Conservation (phyloP, 75 land plant genomes). For the Selaginella moellendorffii region DNA sequence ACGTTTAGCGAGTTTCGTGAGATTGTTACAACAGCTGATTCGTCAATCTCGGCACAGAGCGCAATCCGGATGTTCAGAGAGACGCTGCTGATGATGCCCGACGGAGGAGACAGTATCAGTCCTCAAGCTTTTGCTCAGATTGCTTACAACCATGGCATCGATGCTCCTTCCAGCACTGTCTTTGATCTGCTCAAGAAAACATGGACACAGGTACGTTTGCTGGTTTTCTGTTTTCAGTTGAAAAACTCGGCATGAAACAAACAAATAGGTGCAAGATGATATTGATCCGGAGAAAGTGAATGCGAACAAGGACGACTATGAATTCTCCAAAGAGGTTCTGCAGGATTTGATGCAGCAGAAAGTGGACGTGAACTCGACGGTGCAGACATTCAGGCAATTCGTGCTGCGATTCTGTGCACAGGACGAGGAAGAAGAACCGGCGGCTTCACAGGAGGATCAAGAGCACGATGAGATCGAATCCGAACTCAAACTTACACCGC, state of each 20-base stretch:
- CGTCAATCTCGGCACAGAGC: constrained; percentile 20
- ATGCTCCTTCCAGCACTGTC: constrained; percentile 19
- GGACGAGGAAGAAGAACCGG: neutral
- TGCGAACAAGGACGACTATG: constrained; percentile 10
- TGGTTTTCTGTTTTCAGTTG: neutral
- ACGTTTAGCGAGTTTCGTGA: constrained; percentile 29
- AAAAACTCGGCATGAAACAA: neutral
- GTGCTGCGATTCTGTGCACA: constrained; percentile 20
- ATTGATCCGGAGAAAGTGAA: constrained; percentile 16
- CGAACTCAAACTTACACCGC: too few relatives aligned
- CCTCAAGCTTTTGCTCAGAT: constrained; percentile 28
- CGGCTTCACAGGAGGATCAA: neutral
- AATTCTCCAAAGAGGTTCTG: constrained; percentile 8
- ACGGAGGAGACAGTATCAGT: constrained; percentile 30
- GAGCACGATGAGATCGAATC: too few relatives aligned
- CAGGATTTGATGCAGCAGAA: constrained; percentile 11
- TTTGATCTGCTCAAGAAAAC: constrained; percentile 22
- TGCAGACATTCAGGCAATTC: constrained; percentile 16
- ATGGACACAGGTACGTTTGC: constrained; percentile 22
- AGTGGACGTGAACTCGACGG: constrained; percentile 13
- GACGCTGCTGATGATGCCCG: constrained; percentile 23
- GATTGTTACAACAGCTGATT: constrained; percentile 23
- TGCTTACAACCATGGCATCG: constrained; percentile 27
- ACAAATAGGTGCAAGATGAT: constrained; percentile 24
- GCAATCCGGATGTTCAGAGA: constrained; percentile 28